A percentile compares a stretch with the other conserved stretches of the same genome.
Evolutionary conservation across 257 asterid genomes (phyloP).

Genomic region (Thymus mandschuricus): DNA sequence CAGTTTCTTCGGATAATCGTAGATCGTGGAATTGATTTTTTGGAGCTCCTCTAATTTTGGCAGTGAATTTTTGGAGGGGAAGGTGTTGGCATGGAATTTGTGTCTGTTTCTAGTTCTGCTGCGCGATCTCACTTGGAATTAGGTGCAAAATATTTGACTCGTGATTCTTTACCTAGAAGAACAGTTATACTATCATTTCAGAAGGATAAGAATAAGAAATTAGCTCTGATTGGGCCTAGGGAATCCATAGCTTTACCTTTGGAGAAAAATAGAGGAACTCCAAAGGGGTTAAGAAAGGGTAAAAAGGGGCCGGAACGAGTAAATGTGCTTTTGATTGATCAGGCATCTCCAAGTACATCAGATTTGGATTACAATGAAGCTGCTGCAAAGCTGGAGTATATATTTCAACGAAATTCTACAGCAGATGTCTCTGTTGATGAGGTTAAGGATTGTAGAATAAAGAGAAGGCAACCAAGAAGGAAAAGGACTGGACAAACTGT

Average conservation of each 20-base stretch:
- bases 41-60: background rate
- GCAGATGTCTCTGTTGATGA: conserved; percentile 44
- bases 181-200: conserved; percentile 57
- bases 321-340: conserved; percentile 52
- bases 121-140: conserved; percentile 48
- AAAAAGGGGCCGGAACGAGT: conserved; percentile 41
- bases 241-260: conserved; percentile 58
- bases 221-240: conserved; percentile 52
- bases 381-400: conserved; percentile 73
- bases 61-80: conserved; percentile 27
- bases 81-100: conserved; percentile 54
- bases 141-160: conserved; percentile 39
- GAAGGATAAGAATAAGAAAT: conserved; percentile 51
- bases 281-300: conserved; percentile 49
- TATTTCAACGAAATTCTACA: conserved; percentile 58
- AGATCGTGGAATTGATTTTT: conserved; percentile 2
- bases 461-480: conserved; percentile 49
- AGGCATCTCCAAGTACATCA: conserved; percentile 50
- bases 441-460: conserved; percentile 38
- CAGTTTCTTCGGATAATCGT: background rate
- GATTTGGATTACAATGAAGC: conserved; percentile 84
- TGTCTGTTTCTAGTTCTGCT: conserved; percentile 55
- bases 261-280: conserved; percentile 50
- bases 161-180: conserved; percentile 50
- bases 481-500: conserved; percentile 45